Percentiles rank a stretch among this genome's conserved stretches.
phyloP scores from a whole-genome alignment of 306 rosid genomes.

The Parietaria judaica region DNA sequence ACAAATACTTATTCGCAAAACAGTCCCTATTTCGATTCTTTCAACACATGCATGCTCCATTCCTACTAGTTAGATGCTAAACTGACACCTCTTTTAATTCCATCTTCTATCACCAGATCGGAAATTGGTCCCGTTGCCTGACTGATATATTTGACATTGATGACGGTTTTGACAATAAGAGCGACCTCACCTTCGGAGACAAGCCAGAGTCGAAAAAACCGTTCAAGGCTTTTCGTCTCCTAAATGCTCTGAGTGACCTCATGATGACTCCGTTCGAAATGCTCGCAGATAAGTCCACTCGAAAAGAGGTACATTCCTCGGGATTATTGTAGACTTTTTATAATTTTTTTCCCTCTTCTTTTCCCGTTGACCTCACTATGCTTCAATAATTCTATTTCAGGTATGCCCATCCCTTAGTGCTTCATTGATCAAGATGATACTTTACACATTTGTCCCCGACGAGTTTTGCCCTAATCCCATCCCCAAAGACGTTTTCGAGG shows the following conservation, averaged over 20 bases:
- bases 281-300: slow-evolving; percentile 55
- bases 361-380: slow-evolving; percentile 1
- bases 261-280: slow-evolving; percentile 85
- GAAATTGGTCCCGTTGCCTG: slow-evolving; percentile 89
- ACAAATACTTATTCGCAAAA: not conserved
- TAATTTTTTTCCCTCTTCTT: not conserved
- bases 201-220: slow-evolving; percentile 34
- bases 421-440: slow-evolving; percentile 55
- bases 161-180: slow-evolving; percentile 40
- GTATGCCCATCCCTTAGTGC: slow-evolving; percentile 68
- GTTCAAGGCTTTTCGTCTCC: slow-evolving; percentile 68
- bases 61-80: too few relatives aligned
- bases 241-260: slow-evolving; percentile 72
- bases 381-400: slow-evolving; percentile 21
- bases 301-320: slow-evolving; percentile 54
- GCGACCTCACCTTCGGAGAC: slow-evolving; percentile 30
- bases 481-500: slow-evolving; percentile 52
- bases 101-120: slow-evolving; percentile 43
- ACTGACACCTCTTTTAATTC: slow-evolving; percentile 9
- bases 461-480: slow-evolving; percentile 77
- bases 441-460: slow-evolving; percentile 72
- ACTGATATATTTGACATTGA: slow-evolving; percentile 73
- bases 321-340: not conserved
- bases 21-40: not conserved
- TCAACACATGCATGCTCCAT: too few relatives aligned